Conservation (phyloP, 2,329 filamentous ascomycete species). For the Aspergillus caelatus region DNA sequence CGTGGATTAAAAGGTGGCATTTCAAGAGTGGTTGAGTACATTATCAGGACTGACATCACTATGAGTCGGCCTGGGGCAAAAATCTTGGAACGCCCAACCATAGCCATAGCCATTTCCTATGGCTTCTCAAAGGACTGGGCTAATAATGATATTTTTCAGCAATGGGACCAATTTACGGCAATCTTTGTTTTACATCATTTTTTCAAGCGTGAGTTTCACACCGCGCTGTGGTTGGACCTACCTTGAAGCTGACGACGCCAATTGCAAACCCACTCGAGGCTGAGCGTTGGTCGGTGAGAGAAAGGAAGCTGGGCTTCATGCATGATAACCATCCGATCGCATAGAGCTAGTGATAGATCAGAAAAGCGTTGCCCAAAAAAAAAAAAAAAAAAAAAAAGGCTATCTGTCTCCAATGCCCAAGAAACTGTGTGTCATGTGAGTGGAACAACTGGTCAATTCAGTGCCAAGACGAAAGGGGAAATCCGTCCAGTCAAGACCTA, state of each 20-base stretch:
- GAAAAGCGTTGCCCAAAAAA: background rate
- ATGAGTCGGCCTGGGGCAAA: constrained; percentile 16
- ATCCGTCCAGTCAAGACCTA: background rate
- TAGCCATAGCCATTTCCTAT: background rate
- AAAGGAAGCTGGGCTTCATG: background rate
- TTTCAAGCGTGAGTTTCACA: background rate
- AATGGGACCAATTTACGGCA: background rate
- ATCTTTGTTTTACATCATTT: background rate
- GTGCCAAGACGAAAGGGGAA: background rate
- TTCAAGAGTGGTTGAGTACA: background rate
- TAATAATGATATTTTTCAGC: background rate
- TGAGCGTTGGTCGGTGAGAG: background rate
- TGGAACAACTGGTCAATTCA: background rate
- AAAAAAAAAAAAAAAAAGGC: too few species aligned
- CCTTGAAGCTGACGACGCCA: background rate
- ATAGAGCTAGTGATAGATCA: background rate
- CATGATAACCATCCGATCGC: background rate
- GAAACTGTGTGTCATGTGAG: background rate
- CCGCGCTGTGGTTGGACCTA: background rate
- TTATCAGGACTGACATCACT: constrained; percentile 21
- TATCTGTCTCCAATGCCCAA: background rate
- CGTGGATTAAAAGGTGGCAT: background rate
- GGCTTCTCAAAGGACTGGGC: background rate
- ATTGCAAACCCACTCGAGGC: background rate
- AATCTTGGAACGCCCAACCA: background rate